Percentiles rank a stretch among this genome's conserved stretches.
Evolutionary conservation across 345 rosid genomes (phyloP).

Genomic region (Carallia pectinifolia): DNA sequence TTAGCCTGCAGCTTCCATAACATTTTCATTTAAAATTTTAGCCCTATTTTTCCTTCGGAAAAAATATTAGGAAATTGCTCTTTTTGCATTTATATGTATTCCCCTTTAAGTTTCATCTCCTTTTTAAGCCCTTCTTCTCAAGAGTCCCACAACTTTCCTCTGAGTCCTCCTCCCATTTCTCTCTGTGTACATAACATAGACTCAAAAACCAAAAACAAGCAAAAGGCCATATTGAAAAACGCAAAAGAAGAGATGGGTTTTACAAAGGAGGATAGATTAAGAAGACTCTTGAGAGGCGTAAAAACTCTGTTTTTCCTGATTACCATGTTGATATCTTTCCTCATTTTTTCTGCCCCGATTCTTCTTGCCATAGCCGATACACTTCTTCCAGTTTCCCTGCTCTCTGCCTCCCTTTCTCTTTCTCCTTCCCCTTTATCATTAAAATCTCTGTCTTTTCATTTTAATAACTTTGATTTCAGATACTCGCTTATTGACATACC

Average conservation of each 20-base stretch:
- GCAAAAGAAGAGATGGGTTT: slow-evolving; percentile 49
- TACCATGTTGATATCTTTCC: slow-evolving; percentile 69
- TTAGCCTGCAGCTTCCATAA: slow-evolving; percentile 19
- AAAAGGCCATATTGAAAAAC: not conserved
- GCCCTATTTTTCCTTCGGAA: not conserved
- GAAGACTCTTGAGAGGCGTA: slow-evolving; percentile 47
- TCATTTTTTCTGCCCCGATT: slow-evolving; percentile 80
- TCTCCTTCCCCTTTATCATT: slow-evolving; percentile 32
- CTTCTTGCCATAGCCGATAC: slow-evolving; percentile 74
- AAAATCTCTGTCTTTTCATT: slow-evolving; percentile 33
- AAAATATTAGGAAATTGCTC: not conserved
- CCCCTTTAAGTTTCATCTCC: not conserved
- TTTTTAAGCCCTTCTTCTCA: not conserved
- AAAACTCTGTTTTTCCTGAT: slow-evolving; percentile 74
- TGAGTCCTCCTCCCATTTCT: not conserved
- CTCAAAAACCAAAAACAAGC: not conserved
- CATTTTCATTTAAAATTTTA: not conserved
- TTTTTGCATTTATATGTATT: not conserved
- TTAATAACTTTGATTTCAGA: slow-evolving; percentile 60
- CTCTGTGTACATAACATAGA: not conserved
- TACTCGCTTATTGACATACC: slow-evolving; percentile 87
- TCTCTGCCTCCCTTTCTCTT: slow-evolving; percentile 50
- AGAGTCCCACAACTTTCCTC: not conserved
- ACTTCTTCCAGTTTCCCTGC: slow-evolving; percentile 74
- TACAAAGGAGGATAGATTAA: slow-evolving; percentile 59